Base-by-base conservation (phyloP, 208 protist species). In the Trypanosoma lewisi region DNA sequence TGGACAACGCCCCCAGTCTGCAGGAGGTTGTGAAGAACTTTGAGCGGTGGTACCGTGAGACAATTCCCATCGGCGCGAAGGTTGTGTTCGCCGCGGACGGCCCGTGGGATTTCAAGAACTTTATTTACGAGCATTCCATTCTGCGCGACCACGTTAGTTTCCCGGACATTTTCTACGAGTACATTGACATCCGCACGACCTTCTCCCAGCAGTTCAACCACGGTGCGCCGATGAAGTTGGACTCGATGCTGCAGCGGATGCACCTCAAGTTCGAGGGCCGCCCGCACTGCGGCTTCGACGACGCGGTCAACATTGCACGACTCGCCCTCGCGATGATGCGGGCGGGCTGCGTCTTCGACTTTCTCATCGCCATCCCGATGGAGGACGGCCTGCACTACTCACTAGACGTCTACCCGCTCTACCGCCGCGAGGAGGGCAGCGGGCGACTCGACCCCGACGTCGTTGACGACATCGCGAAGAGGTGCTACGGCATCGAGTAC, bases 221-320 rank as follows among this genome's bases (percentile, higher is more conserved):
- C 54, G 85, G 87, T 3, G 54, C 73, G 9, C 80, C 77, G 19
- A 82, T 89, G 9, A 91, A 92, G 51, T 68, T 96, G 8, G 78
- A 88, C 19, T 78, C 77, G 47, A 94, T 96, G 90, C 78, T 96
- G 67, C 53, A 55, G 12, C 67, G 53, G 27, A 87, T 93, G 77
- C 63, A 77, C 9, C 68, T 97, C 31, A 31, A 57, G 28, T 96
- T 96, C 62, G 80, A 95, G 25, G 93, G 93, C 8, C 77, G 88
- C 25, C 80, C 75, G 14, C 93, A 97, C 60, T 90, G 78, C 70
- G 93, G 93, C 52, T 93, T 95, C 63, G 93, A 97, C 61, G 93
- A 97, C 57, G 81, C 93, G 19, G 75, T 82, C 44, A 97, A 97
- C 70, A 97, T 97, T 54, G 89, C 93, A 2, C 89, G 93, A 0